A percentile compares a stretch with the other conserved stretches of the same genome.
phyloP scores from a whole-genome alignment of 2,329 filamentous ascomycete species.

The Microdochium bolleyi region DNA sequence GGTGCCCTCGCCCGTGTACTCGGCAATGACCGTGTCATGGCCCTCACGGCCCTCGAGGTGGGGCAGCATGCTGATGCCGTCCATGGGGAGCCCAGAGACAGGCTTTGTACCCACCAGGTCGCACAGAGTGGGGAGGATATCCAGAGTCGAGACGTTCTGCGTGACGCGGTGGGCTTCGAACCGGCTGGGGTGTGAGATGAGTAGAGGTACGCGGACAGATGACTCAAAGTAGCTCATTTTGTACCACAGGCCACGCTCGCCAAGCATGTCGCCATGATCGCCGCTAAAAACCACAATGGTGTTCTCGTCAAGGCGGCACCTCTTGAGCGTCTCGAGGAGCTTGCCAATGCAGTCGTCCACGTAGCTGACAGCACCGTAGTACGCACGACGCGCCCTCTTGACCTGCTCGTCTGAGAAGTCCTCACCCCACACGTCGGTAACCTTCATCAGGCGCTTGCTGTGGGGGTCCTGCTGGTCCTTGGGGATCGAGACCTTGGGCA shows the following conservation, averaged over 20 bases:
- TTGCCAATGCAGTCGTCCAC: slow-evolving; percentile 89
- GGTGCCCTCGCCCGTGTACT: slow-evolving; percentile 92
- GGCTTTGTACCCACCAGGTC: slow-evolving; percentile 70
- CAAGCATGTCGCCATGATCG: slow-evolving; percentile 94
- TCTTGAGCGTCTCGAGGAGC: slow-evolving; percentile 67
- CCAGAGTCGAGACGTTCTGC: slow-evolving; percentile 84
- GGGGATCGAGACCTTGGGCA: slow-evolving; percentile 71
- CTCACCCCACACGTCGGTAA: slow-evolving; percentile 79
- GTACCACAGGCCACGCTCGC: slow-evolving; percentile 88
- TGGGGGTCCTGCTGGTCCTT: slow-evolving; percentile 80
- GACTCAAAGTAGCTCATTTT: slow-evolving; percentile 98
- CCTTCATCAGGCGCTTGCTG: slow-evolving; percentile 77
- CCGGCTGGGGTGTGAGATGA: slow-evolving; percentile 71
- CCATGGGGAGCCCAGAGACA: slow-evolving; percentile 67
- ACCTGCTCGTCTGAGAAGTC: slow-evolving; percentile 80
- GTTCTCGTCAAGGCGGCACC: slow-evolving; percentile 70
- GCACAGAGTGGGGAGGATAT: slow-evolving; percentile 82
- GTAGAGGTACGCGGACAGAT: slow-evolving; percentile 79
- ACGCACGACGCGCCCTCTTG: slow-evolving; percentile 76
- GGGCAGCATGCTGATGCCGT: slow-evolving; percentile 75
- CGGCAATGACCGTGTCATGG: slow-evolving; percentile 83
- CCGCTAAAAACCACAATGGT: slow-evolving; percentile 90
- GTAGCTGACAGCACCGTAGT: slow-evolving; percentile 89
- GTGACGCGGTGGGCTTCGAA: slow-evolving; percentile 70
- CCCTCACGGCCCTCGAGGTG: slow-evolving; percentile 60